These are phyloP conservation scores for Vigna radiata DNA, from an alignment of 306 rosid genomes.

Conservation along the genomic window DNA sequence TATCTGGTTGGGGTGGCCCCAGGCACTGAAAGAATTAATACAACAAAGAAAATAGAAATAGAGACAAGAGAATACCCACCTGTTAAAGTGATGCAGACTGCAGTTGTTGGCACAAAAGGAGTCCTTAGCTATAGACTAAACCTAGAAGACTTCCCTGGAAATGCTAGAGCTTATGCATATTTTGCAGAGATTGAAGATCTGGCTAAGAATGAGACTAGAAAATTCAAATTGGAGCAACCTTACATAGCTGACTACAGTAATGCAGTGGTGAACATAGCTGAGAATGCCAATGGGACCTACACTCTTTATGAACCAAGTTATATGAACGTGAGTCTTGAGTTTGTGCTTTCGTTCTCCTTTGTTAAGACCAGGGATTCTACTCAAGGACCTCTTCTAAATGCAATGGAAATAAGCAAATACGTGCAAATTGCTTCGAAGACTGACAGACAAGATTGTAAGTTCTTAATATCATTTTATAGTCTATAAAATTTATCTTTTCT, in stretches of 20 bases:
- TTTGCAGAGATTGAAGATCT: slow-evolving; percentile 86
- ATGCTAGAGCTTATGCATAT: slow-evolving; percentile 88
- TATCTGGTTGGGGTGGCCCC: slow-evolving; percentile 90
- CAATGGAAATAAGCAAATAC: slow-evolving; percentile 88
- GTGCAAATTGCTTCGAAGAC: slow-evolving; percentile 67
- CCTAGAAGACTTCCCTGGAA: slow-evolving; percentile 83
- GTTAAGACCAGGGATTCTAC: slow-evolving; percentile 79
- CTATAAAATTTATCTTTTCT: slow-evolving; percentile 22
- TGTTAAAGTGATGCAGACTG: slow-evolving; percentile 86
- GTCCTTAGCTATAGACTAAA: slow-evolving; percentile 75
- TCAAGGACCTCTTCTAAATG: slow-evolving; percentile 84
- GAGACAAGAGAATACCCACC: slow-evolving; percentile 84
- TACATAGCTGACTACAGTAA: slow-evolving; percentile 67
- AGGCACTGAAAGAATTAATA: slow-evolving; percentile 83
- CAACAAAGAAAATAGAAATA: slow-evolving; percentile 61
- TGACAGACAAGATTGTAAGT: slow-evolving; percentile 74
- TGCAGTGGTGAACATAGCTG: slow-evolving; percentile 93
- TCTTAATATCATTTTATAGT: slow-evolving; percentile 34
- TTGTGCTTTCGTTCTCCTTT: slow-evolving; percentile 85
- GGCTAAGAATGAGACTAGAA: slow-evolving; percentile 71
- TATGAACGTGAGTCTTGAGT: slow-evolving; percentile 85
- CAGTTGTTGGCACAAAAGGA: slow-evolving; percentile 79
- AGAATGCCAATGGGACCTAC: slow-evolving; percentile 92
- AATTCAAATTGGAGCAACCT: slow-evolving; percentile 81
- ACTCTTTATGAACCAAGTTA: slow-evolving; percentile 97